phyloP scores from a whole-genome alignment of 768 basidiomycete genomes.

The Calocybe cyanea region DNA sequence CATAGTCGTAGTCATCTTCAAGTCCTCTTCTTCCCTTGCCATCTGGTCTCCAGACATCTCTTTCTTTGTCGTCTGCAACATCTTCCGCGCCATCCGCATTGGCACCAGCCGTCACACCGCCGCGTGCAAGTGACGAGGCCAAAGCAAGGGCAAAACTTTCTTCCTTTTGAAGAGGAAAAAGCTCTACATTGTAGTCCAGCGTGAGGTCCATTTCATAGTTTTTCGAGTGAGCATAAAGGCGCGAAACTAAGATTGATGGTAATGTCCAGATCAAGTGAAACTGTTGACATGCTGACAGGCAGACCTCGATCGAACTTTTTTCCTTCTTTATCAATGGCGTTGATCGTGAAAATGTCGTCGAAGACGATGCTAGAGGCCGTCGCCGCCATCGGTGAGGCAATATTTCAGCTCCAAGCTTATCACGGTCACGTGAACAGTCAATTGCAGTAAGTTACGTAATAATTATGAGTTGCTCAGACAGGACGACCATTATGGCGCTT shows the following conservation, averaged over 20 bases:
- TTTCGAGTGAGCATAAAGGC: conserved; percentile 84
- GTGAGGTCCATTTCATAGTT: conserved; percentile 92
- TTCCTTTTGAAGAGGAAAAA: conserved; percentile 68
- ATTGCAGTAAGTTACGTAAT: too few species aligned
- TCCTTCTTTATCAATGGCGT: conserved; percentile 84
- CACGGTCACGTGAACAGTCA: conserved; percentile 6
- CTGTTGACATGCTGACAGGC: conserved; percentile 16
- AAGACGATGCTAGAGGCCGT: conserved; percentile 78
- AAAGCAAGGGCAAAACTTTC: conserved; percentile 84
- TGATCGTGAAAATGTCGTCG: conserved; percentile 89
- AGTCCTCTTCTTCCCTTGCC: conserved; percentile 76
- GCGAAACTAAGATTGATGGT: conserved; percentile 82
- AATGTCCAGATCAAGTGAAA: conserved; percentile 1
- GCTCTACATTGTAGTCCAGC: conserved; percentile 91
- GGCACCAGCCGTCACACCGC: conserved; percentile 39
- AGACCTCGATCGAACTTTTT: conserved; percentile 97
- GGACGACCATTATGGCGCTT: too few species aligned
- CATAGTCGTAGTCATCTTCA: conserved; percentile 97
- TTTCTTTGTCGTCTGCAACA: conserved; percentile 65
- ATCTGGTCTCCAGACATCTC: conserved; percentile 82
- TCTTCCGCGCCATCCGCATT: conserved; percentile 46
- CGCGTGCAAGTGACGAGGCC: conserved; percentile 71
- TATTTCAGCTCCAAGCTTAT: too few species aligned
- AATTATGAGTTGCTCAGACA: too few species aligned
- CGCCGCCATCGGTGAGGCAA: conserved; percentile 40